These are phyloP conservation scores for Colletotrichum sp. DNA, from an alignment of 2,329 filamentous ascomycete species.

Conservation along the genomic window DNA sequence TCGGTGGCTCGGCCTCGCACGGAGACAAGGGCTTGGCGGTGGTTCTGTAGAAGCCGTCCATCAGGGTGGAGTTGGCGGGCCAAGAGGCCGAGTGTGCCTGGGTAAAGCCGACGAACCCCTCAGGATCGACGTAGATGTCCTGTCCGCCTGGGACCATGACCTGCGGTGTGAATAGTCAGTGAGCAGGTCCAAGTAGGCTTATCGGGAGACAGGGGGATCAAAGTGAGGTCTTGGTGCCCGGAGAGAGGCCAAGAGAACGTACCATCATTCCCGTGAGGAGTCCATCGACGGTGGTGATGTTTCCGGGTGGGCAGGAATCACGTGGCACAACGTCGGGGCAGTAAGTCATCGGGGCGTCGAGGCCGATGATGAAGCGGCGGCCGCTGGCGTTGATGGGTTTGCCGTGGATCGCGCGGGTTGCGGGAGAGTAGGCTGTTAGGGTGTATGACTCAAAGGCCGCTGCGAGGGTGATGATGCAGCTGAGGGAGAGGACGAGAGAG, in stretches of 20 bases:
- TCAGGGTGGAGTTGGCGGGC: conserved; percentile 52
- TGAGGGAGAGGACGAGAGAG: not conserved
- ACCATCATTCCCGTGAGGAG: conserved; percentile 34
- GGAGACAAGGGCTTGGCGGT: conserved; percentile 26
- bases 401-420: conserved; percentile 24
- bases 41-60: conserved; percentile 50
- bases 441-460: conserved; percentile 27
- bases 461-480: not conserved
- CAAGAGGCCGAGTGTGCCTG: conserved; percentile 56
- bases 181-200: not conserved
- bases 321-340: not conserved
- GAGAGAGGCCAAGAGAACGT: not conserved
- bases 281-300: conserved; percentile 28
- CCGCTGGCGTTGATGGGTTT: conserved; percentile 31
- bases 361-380: conserved; percentile 31
- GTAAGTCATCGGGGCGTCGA: conserved; percentile 1
- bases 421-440: conserved; percentile 29
- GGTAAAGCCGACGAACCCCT: conserved; percentile 62
- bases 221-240: fast-evolving
- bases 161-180: conserved; percentile 23
- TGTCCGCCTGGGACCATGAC: conserved; percentile 69
- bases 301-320: conserved; percentile 29
- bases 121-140: conserved; percentile 59
- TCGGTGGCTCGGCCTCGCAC: not conserved
- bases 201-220: not conserved